Conservation (phyloP, 768 basidiomycete genomes). For the Agrocybe praecox region DNA sequence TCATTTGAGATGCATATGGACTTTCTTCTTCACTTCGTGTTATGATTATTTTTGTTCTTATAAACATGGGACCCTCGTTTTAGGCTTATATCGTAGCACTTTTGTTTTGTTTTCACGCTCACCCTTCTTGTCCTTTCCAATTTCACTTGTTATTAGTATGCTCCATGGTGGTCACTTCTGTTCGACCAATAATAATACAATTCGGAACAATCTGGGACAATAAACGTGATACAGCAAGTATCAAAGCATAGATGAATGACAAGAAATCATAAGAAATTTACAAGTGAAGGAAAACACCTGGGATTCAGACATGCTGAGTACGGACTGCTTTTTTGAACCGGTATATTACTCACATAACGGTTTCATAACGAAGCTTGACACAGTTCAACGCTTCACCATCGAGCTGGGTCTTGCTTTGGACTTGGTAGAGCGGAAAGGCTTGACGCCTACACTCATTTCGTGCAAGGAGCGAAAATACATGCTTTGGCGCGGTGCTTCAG, state of each 20-base stretch:
- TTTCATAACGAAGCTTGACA: not conserved
- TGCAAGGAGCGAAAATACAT: not conserved
- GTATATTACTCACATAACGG: too few relatives aligned
- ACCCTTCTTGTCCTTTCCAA: not conserved
- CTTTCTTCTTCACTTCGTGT: not conserved
- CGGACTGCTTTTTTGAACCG: too few relatives aligned
- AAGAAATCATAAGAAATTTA: too few relatives aligned
- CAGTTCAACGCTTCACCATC: not conserved
- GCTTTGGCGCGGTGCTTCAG: constrained; percentile 17
- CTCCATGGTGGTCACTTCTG: not conserved
- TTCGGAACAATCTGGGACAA: too few relatives aligned
- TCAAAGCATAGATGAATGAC: too few relatives aligned
- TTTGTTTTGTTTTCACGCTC: too few relatives aligned
- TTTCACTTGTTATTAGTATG: not conserved
- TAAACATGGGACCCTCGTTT: not conserved
- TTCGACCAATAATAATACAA: too few relatives aligned
- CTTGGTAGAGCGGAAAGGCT: not conserved
- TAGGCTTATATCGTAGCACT: not conserved
- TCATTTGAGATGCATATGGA: not conserved
- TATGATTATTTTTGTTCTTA: not conserved
- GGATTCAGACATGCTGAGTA: too few relatives aligned
- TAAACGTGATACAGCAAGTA: too few relatives aligned
- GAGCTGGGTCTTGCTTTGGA: not conserved
- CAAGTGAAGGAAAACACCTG: too few relatives aligned
- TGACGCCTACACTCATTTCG: not conserved